Conservation (phyloP, 805 yeast species). For the Candida endomychidarum region DNA sequence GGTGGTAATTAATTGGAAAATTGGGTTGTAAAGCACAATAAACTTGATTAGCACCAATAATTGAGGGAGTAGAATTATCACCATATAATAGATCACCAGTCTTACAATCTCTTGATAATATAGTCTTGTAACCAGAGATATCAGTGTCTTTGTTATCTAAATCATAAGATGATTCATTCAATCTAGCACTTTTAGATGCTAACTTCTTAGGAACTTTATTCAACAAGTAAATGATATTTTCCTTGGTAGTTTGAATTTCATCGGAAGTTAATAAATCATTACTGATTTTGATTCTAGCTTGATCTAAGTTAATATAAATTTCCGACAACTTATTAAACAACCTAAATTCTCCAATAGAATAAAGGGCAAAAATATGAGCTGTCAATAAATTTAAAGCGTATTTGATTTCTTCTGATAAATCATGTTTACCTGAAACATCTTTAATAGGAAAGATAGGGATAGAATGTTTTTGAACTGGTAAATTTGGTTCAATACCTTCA, state of each 20-base stretch:
- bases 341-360: slow-evolving; percentile 69
- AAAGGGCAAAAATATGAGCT: slow-evolving; percentile 66
- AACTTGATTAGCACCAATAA: slow-evolving; percentile 65
- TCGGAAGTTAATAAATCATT: slow-evolving; percentile 52
- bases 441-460: slow-evolving; percentile 57
- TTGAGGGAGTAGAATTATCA: slow-evolving; percentile 48
- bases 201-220: slow-evolving; percentile 62
- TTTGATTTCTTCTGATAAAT: slow-evolving; percentile 54
- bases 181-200: slow-evolving; percentile 41
- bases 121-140: slow-evolving; percentile 64
- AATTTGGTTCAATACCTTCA: slow-evolving; percentile 14
- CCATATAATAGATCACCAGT: slow-evolving; percentile 56
- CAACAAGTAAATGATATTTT: slow-evolving; percentile 51
- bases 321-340: slow-evolving; percentile 54
- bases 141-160: slow-evolving; percentile 45
- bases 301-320: slow-evolving; percentile 58
- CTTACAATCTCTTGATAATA: slow-evolving; percentile 60
- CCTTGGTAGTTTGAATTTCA: slow-evolving; percentile 50
- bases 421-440: slow-evolving; percentile 33
- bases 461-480: background rate
- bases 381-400: slow-evolving; percentile 57
- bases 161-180: slow-evolving; percentile 39
- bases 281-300: slow-evolving; percentile 52
- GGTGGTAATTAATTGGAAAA: slow-evolving; percentile 54
- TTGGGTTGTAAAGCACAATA: slow-evolving; percentile 71